Evolutionary conservation across 345 rosid genomes (phyloP), one percentile per base, ranked within the genome.

Genomic region (Orychophragmus violaceus): DNA sequence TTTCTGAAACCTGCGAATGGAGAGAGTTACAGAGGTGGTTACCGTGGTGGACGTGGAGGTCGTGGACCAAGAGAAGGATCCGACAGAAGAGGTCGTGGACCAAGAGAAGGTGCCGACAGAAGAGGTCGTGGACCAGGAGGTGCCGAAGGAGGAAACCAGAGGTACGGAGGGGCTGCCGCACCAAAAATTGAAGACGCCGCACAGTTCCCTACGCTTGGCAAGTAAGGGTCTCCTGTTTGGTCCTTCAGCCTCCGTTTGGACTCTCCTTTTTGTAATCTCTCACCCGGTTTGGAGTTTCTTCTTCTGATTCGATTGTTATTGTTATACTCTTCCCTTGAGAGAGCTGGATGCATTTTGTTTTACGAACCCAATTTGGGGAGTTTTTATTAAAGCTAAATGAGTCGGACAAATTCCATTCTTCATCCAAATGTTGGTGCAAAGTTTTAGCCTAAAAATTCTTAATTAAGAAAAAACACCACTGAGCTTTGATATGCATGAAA

Each of bases 1-100:
- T 88, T 85, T 76, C 77, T 85, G 82, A 88, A 81, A 77, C 89
- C 91, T 52, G 83, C 81, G 27, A 82, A 85, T 46, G 89, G 89
- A 29, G 87, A 81, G 27, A 80, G 65, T 28, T 70, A 27, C 76
- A 68, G 79, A 22, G 78, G 87, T 4, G 82, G 89, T 0, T 80
- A 82, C 0, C 81, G 85, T 2, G 85, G 84, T 1, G 79, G 83
- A 3, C 84, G 79, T 0, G 79, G 76, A 3, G 70, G 68, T 27
- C 80, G 90, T 4, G 78, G 39, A 10, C 21, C 79, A 21, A 70
- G 86, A 62, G 86, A 81, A 1, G 70, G n/a, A n/a, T n/a, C 24
- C 5, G 62, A 2, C 13, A 54, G 81, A 60, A 52, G 69, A 14
- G 71, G 71, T 22, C 53, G 52, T 21, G 52, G 52, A 18, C 13